Evolutionary conservation across 805 yeast genomes (phyloP).

Genomic region (Candida parachauliodes): DNA sequence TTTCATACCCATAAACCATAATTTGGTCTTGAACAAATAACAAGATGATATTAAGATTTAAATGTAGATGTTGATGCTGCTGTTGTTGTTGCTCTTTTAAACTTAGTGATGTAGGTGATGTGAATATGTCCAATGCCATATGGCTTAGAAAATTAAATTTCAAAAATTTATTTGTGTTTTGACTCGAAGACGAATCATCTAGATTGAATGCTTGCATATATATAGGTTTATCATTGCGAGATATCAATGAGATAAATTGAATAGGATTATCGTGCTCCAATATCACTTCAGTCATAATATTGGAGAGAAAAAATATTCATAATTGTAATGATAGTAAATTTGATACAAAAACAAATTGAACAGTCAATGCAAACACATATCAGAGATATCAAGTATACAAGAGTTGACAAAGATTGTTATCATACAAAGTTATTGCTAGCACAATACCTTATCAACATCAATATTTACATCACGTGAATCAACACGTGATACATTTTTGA

Average conservation of each 20-base stretch:
- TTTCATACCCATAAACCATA: constrained; percentile 65
- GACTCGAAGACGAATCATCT: constrained; percentile 9
- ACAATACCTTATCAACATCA: no score
- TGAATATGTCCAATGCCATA: constrained; percentile 68
- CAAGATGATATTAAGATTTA: constrained; percentile 29
- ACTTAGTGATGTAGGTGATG: constrained; percentile 45
- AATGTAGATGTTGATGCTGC: neutral
- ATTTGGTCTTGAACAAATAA: constrained; percentile 66
- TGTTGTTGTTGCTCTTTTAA: constrained; percentile 32
- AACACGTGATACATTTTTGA: no score
- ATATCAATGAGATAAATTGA: constrained; percentile 55
- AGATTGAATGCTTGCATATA: constrained; percentile 53
- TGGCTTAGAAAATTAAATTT: constrained; percentile 71
- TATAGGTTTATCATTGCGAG: constrained; percentile 56
- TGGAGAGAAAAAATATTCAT: no score
- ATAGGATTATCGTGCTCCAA: constrained; percentile 18
- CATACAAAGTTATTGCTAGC: no score
- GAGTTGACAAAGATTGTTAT: no score
- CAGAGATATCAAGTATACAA: no score
- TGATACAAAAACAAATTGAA: no score
- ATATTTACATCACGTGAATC: no score
- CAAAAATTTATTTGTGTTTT: constrained; percentile 42
- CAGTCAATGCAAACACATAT: no score
- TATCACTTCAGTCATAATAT: no score
- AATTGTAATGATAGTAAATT: no score